A percentile compares a stretch with the other conserved stretches of the same genome.
Evolutionary conservation across 1,139 yeast species (phyloP).

Genomic region (Saccharomyces hybrid): DNA sequence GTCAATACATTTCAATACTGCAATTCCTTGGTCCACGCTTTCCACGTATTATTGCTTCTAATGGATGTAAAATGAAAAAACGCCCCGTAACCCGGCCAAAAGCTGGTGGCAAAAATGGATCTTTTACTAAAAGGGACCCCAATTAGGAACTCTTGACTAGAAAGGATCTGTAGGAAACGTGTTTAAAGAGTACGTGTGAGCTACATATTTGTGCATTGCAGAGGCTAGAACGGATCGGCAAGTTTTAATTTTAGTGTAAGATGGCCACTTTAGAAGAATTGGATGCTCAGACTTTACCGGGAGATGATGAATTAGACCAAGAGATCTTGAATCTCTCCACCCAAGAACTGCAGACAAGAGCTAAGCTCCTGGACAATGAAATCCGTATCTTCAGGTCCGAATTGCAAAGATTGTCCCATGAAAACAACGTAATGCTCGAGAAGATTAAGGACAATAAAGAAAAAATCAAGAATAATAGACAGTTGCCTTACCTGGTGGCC

Average conservation of each 20-base stretch:
- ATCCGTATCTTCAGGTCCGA: slow-evolving; percentile 94
- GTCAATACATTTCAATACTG: neutral
- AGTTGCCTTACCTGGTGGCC: slow-evolving; percentile 94
- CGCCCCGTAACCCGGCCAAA: neutral
- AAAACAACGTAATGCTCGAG: slow-evolving; percentile 85
- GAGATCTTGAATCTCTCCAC: slow-evolving; percentile 77
- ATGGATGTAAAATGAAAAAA: neutral
- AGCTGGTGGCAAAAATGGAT: slow-evolving; percentile 3
- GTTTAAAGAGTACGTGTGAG: neutral
- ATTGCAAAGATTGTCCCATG: slow-evolving; percentile 83
- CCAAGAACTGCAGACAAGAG: slow-evolving; percentile 76
- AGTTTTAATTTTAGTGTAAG: neutral
- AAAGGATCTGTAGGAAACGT: neutral
- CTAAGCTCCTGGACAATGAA: slow-evolving; percentile 86
- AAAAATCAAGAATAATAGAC: slow-evolving; percentile 91
- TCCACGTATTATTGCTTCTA: neutral
- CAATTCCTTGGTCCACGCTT: neutral
- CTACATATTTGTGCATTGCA: neutral
- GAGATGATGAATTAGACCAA: slow-evolving; percentile 56
- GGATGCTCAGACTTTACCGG: slow-evolving; percentile 41
- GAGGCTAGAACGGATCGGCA: neutral
- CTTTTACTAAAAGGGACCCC: slow-evolving; percentile 6
- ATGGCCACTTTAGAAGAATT: slow-evolving; percentile 70
- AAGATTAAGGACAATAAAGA: slow-evolving; percentile 94
- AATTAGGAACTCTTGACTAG: neutral